A percentile compares a stretch with the other conserved stretches of the same genome.
These are phyloP conservation scores for Begonia peltatifolia DNA, from an alignment of 306 rosid species.

Conservation along the genomic window DNA sequence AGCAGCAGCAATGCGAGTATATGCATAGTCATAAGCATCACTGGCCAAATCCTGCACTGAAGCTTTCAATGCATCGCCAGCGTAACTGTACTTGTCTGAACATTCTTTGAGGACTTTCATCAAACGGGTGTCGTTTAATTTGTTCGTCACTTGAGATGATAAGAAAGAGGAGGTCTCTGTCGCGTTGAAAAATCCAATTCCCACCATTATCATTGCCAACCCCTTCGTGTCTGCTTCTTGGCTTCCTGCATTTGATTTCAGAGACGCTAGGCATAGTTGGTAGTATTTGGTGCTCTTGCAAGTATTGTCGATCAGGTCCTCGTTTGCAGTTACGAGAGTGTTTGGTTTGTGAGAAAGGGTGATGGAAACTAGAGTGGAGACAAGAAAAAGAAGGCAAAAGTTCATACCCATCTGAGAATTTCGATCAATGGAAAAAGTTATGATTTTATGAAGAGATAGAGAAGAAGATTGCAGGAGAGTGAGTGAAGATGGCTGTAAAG, in stretches of 20 bases:
- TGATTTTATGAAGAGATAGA: too few species aligned
- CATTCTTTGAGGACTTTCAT: constrained; percentile 54
- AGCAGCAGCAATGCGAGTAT: constrained; percentile 56
- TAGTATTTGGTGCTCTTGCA: constrained; percentile 67
- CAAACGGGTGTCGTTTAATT: constrained; percentile 15
- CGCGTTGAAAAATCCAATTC: constrained; percentile 48
- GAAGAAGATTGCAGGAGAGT: too few species aligned
- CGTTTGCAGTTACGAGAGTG: constrained; percentile 26
- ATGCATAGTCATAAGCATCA: constrained; percentile 70
- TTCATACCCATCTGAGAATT: constrained; percentile 18
- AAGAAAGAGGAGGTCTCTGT: constrained; percentile 59
- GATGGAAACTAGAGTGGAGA: constrained; percentile 8
- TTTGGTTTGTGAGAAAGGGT: constrained; percentile 8
- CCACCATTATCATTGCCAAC: constrained; percentile 50
- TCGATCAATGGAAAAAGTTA: background rate
- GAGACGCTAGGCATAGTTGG: constrained; percentile 52
- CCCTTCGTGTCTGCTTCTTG: constrained; percentile 52
- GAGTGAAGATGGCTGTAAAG: too few species aligned
- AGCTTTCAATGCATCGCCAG: constrained; percentile 51
- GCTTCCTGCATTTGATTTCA: constrained; percentile 54
- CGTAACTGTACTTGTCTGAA: constrained; percentile 47
- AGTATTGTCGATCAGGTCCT: constrained; percentile 47
- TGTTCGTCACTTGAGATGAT: constrained; percentile 36
- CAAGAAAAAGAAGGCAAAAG: constrained; percentile 16
- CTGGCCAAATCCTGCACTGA: constrained; percentile 34